phyloP scores from a whole-genome alignment of 2,329 filamentous ascomycete species.

The Ascochyta pisi region DNA sequence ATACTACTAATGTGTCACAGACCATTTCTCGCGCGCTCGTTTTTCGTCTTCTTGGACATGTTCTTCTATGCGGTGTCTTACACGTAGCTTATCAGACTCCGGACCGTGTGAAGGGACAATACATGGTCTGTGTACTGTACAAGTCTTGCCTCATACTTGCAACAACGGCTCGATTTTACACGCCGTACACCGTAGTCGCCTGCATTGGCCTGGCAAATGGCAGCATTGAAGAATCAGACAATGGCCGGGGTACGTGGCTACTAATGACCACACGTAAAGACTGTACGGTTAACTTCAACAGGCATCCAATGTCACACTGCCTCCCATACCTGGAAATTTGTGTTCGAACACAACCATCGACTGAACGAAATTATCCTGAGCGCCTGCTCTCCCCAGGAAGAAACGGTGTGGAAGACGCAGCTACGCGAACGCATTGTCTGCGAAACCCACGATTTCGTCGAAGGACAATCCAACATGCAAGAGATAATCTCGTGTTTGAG shows the following conservation, averaged over 20 bases:
- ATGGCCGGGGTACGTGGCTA: conserved; percentile 67
- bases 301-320: conserved; percentile 87
- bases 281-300: conserved; percentile 48
- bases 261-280: background rate
- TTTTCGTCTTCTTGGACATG: conserved; percentile 81
- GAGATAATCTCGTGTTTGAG: conserved; percentile 69
- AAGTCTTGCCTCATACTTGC: conserved; percentile 80
- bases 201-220: conserved; percentile 72
- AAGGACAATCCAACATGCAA: conserved; percentile 55
- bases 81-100: conserved; percentile 82
- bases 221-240: conserved; percentile 74
- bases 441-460: conserved; percentile 59
- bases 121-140: conserved; percentile 87
- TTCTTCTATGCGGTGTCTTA: conserved; percentile 81
- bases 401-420: conserved; percentile 78
- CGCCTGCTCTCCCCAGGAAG: conserved; percentile 82
- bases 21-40: conserved; percentile 49
- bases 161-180: conserved; percentile 67
- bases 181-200: conserved; percentile 75
- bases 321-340: conserved; percentile 88
- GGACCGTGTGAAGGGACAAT: conserved; percentile 73
- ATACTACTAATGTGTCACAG: conserved; percentile 19
- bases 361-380: conserved; percentile 87
- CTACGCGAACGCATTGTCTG: conserved; percentile 62
- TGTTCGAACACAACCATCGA: conserved; percentile 78